These are phyloP conservation scores for Ascochyta rabiei DNA, from an alignment of 2,329 filamentous ascomycete genomes.

Conservation along the genomic window DNA sequence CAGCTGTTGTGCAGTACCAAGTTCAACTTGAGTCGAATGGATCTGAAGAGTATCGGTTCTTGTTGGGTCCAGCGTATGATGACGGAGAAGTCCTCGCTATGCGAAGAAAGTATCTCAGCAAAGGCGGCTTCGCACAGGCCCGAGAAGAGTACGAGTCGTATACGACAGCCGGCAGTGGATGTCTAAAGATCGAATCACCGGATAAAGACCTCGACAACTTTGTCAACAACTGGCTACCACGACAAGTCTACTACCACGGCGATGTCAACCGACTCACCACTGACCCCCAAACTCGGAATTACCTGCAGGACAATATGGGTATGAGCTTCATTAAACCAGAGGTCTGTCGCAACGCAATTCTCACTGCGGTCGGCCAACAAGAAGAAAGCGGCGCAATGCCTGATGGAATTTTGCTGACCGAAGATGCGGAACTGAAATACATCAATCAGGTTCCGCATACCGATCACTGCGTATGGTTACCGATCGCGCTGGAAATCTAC, in stretches of 20 bases:
- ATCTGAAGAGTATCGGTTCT: slow-evolving; percentile 57
- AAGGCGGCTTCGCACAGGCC: slow-evolving; percentile 55
- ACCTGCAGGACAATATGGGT: slow-evolving; percentile 66
- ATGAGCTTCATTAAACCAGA: slow-evolving; percentile 63
- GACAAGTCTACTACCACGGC: slow-evolving; percentile 65
- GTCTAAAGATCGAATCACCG: slow-evolving; percentile 60
- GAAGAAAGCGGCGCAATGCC: slow-evolving; percentile 63
- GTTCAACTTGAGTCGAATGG: slow-evolving; percentile 50
- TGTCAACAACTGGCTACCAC: slow-evolving; percentile 65
- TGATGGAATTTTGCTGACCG: slow-evolving; percentile 60
- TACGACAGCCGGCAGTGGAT: slow-evolving; percentile 58
- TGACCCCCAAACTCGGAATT: slow-evolving; percentile 65
- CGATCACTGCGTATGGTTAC: slow-evolving; percentile 65
- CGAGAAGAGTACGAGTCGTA: slow-evolving; percentile 58
- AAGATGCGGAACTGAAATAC: slow-evolving; percentile 64
- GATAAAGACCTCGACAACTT: slow-evolving; percentile 63
- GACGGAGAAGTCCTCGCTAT: slow-evolving; percentile 57
- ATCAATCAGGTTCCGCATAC: slow-evolving; percentile 67
- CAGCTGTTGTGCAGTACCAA: slow-evolving; percentile 61
- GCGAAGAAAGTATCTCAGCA: slow-evolving; percentile 57
- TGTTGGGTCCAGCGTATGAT: slow-evolving; percentile 62
- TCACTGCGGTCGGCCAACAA: slow-evolving; percentile 60
- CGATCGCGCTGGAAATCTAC: slow-evolving; percentile 61
- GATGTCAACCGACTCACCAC: slow-evolving; percentile 65
- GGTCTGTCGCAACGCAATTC: slow-evolving; percentile 56